A percentile compares a stretch with the other conserved stretches of the same genome.
phyloP scores from a whole-genome alignment of 345 rosid genomes.

The Anastatica hierochuntica region DNA sequence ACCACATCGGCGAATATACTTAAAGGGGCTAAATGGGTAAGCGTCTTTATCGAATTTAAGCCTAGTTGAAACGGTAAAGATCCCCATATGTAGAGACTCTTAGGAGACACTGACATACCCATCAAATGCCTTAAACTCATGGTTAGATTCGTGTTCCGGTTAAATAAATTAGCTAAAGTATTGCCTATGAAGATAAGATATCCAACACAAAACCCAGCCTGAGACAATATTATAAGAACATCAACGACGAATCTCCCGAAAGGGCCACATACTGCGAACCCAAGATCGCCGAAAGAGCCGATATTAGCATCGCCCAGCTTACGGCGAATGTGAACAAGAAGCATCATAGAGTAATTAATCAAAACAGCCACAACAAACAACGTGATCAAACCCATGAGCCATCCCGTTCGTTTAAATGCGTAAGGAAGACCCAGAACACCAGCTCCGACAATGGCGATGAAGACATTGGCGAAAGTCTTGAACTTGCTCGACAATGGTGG shows the following conservation, averaged over 20 bases:
- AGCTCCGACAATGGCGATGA: slow-evolving; percentile 80
- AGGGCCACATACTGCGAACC: slow-evolving; percentile 59
- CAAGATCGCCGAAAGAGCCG: slow-evolving; percentile 71
- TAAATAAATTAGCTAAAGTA: slow-evolving; percentile 36
- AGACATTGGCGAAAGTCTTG: slow-evolving; percentile 81
- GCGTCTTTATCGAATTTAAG: slow-evolving; percentile 50
- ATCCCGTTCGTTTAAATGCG: slow-evolving; percentile 75
- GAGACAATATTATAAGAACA: slow-evolving; percentile 52
- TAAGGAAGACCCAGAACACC: slow-evolving; percentile 84
- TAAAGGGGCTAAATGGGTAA: slow-evolving; percentile 75
- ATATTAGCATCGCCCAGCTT: slow-evolving; percentile 44
- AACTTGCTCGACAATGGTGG: slow-evolving; percentile 47
- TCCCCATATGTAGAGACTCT: slow-evolving; percentile 52
- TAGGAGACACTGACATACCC: slow-evolving; percentile 38
- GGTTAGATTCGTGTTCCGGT: neutral
- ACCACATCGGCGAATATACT: slow-evolving; percentile 84
- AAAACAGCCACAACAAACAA: slow-evolving; percentile 46
- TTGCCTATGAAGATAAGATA: slow-evolving; percentile 65
- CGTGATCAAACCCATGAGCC: slow-evolving; percentile 59
- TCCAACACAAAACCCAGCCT: slow-evolving; percentile 75
- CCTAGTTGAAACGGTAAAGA: slow-evolving; percentile 80
- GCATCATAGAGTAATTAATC: slow-evolving; percentile 69
- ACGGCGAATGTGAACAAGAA: slow-evolving; percentile 57
- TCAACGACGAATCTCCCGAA: slow-evolving; percentile 61
- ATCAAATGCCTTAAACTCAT: slow-evolving; percentile 13